Evolutionary conservation across 352 stramenopile genomes (phyloP), one percentile per base, ranked within the genome.

Genomic region (Achlya hypogyna): DNA sequence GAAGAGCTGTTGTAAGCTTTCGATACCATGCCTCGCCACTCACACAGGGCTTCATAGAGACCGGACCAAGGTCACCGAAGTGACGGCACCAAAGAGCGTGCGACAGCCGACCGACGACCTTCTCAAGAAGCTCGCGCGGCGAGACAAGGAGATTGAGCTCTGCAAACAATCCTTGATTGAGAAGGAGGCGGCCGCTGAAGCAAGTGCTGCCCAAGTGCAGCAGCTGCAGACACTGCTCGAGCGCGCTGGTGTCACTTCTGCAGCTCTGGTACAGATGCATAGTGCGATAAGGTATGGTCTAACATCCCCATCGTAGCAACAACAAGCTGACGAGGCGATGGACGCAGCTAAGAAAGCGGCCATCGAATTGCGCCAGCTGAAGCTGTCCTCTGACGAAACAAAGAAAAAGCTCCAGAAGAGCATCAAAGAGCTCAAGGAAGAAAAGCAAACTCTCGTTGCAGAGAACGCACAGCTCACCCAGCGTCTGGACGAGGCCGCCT

Each of bases 1-100:
- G 79, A 87, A 35, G 78, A 90, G 53, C 23, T 31, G 28, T 62
- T 38, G 23, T 38, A 69, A 31, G 52, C 52, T 27, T 38, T 54
- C 65, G 51, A 51, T 0, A 53, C 63, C 5, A 72, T 67, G 0
- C 29, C 35, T 0, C 62, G 12, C 63, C 78, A 58, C 59, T 77
- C 40, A 70, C 75, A 8, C 63, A 79, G 40, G 45, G 63, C n/a
- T 67, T 81, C 27, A 73, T 34, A 6, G 59, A 10, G 35, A 62
- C 22, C 31, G 25, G 9, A 22, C 35, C 14, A 47, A 31, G 9
- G 53, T 51, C 1, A 51, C 42, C n/a, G 32, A 60, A 45, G 31
- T 38, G 32, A 16, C 4, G 51, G 6, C 43, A 51, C 20, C 65
- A 69, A 62, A 79, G 47, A 60, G 47, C 3, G 71, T 75, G 10